Evolutionary conservation across 495 filamentous ascomycete genomes (phyloP).

Genomic region (Corynascus novoguineensis): DNA sequence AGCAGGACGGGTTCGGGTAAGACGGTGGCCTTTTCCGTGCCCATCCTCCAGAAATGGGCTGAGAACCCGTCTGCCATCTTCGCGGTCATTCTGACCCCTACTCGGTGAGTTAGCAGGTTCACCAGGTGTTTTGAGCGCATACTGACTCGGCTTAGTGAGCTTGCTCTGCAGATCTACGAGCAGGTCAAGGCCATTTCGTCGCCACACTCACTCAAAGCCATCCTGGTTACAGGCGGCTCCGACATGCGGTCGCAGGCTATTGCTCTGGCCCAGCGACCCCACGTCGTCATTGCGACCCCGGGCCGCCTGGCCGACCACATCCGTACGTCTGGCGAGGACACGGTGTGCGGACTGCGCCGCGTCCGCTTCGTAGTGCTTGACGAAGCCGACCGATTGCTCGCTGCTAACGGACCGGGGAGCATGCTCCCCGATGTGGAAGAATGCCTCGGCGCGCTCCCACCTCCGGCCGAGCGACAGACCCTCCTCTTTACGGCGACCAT

Average conservation of each 20-base stretch:
- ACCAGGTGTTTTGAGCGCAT: no score
- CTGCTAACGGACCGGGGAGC: constrained; percentile 57
- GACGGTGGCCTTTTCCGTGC: constrained; percentile 92
- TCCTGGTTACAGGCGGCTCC: constrained; percentile 82
- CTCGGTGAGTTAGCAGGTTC: constrained; percentile 51
- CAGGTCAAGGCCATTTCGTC: constrained; percentile 88
- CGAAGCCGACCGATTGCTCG: constrained; percentile 88
- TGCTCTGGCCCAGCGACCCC: constrained; percentile 70
- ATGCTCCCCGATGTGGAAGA: constrained; percentile 93
- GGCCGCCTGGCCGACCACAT: constrained; percentile 94
- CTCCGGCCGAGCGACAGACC: constrained; percentile 67
- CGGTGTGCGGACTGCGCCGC: constrained; percentile 68
- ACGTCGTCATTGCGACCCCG: constrained; percentile 91
- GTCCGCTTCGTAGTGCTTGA: constrained; percentile 86
- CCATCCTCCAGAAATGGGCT: constrained; percentile 90
- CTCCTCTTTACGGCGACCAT: constrained; percentile 96
- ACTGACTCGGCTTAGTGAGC: constrained; percentile 52
- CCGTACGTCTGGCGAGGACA: constrained; percentile 81
- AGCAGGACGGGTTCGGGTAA: constrained; percentile 97
- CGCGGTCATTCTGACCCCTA: constrained; percentile 84
- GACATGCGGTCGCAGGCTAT: constrained; percentile 92
- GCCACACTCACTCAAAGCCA: constrained; percentile 74
- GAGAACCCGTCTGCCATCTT: constrained; percentile 88
- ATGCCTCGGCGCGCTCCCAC: constrained; percentile 73
- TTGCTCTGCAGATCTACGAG: constrained; percentile 93